A percentile compares a stretch with the other conserved stretches of the same genome.
phyloP scores from a whole-genome alignment of 495 filamentous ascomycete species.

The Sporormia fimetaria region DNA sequence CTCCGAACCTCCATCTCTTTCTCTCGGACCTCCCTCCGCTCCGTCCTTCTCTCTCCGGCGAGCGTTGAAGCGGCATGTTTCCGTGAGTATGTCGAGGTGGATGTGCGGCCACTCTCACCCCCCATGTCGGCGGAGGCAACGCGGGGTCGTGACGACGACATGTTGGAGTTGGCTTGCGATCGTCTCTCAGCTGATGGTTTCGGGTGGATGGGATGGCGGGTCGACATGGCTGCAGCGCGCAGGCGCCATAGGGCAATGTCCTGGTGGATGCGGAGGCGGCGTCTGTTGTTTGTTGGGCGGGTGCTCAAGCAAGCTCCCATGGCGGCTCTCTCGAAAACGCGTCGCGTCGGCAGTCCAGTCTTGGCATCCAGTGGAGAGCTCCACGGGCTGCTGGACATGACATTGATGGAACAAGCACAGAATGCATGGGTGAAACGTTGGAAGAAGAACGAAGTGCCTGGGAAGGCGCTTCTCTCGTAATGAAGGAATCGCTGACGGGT shows the following conservation, averaged over 20 bases:
- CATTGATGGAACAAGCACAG: too few relatives aligned
- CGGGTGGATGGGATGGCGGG: conserved; percentile 14
- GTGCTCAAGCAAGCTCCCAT: too few relatives aligned
- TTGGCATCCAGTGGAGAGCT: too few relatives aligned
- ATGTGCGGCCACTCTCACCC: conserved; percentile 12
- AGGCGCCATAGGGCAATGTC: conserved; percentile 22
- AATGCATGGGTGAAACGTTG: too few relatives aligned
- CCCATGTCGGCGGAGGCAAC: conserved; percentile 17
- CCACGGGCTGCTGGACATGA: too few relatives aligned
- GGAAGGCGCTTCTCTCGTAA: too few relatives aligned
- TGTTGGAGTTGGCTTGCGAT: conserved; percentile 6
- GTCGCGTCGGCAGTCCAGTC: too few relatives aligned
- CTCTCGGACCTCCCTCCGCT: conserved; percentile 21
- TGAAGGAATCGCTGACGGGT: too few relatives aligned
- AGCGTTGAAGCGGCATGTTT: conserved; percentile 11
- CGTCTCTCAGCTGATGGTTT: conserved; percentile 18
- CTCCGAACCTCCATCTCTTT: conserved; percentile 40
- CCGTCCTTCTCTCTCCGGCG: conserved; percentile 18
- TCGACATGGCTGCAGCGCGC: conserved; percentile 13
- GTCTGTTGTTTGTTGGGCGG: conserved; percentile 3
- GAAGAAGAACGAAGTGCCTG: too few relatives aligned
- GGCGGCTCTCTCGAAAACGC: too few relatives aligned
- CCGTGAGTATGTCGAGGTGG: conserved; percentile 19
- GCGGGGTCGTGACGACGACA: conserved; percentile 20
- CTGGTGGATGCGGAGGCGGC: not conserved